A percentile compares a stretch with the other conserved stretches of the same genome.
These are phyloP conservation scores for Saccharomyces hybrid DNA, from an alignment of 1,139 yeast species.

Conservation along the genomic window DNA sequence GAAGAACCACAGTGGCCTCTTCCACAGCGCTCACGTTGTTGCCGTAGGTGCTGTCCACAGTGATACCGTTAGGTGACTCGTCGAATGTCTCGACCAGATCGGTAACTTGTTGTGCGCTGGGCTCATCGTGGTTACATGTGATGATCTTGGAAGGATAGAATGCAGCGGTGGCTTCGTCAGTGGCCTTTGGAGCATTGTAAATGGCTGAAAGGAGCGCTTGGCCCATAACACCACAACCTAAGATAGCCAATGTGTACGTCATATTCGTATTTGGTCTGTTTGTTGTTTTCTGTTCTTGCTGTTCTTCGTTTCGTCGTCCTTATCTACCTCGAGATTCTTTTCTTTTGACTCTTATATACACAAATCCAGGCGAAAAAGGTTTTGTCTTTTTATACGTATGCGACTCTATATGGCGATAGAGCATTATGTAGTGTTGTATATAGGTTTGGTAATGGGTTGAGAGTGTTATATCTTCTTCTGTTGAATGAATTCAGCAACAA, in stretches of 20 bases:
- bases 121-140: conserved; percentile 63
- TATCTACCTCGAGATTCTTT: not conserved
- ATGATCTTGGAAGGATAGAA: conserved; percentile 55
- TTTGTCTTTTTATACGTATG: not conserved
- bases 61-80: conserved; percentile 34
- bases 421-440: not conserved
- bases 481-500: conserved; percentile 25
- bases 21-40: conserved; percentile 52
- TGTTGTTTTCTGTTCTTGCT: not conserved
- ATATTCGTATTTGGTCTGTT: conserved; percentile 7
- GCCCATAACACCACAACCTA: conserved; percentile 97
- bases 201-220: conserved; percentile 87
- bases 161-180: conserved; percentile 32
- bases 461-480: not conserved
- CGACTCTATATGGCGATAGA: not conserved
- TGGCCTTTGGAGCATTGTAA: conserved; percentile 37
- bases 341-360: not conserved
- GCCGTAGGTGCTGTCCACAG: conserved; percentile 50
- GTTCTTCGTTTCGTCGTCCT: not conserved
- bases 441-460: not conserved
- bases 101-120: conserved; percentile 39
- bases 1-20: conserved; percentile 62
- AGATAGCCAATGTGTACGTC: conserved; percentile 56
- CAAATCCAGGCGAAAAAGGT: not conserved
- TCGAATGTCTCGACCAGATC: conserved; percentile 40